Evolutionary conservation across 192 early-diverging fungal species (phyloP), one percentile per base, ranked within the genome.

Genomic region (Entomortierella beljakovae): DNA sequence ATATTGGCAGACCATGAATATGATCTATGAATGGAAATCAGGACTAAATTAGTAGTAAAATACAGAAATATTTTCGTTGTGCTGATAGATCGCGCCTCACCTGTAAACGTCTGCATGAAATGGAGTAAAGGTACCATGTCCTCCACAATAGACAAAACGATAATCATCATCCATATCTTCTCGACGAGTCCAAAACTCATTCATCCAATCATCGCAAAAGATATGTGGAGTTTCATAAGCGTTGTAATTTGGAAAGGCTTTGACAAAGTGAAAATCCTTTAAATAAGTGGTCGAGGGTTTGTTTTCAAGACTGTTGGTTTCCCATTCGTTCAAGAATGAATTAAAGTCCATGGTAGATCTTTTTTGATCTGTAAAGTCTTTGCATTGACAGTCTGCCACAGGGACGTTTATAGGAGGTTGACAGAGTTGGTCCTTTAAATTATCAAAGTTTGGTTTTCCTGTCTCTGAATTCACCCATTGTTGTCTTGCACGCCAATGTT

Each of bases 1-100:
- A 93, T 89, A 59, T 93, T 93, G 49, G 86, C 80, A 42, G 90
- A 92, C 92, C 92, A 93, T 20, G 90, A 92, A 63, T 92, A 92
- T 28, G 90, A 92, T 23, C 85, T 85, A 37, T 15, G 38, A n/a
- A 43, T n/a, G 6, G 3, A 18, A n/a, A 50, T 37, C 22, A 49
- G 2, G 0, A 66, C n/a, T 28, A 60, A 42, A 22, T 48, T 18
- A 56, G 22, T 2, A 32, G 15, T n/a, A 13, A 33, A 20, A 3
- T 31, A 7, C 28, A 6, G 5, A 0, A 16, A 38, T 6, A 31
- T 51, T 20, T 4, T 9, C 23, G 88, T 88, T 59, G 87, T 88
- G 20, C 80, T 80, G 87, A 89, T 32, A 37, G 9, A 25, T 16
- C 50, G 4, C 22, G 20, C 82, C n/a, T 18, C 28, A 83, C 81